These are phyloP conservation scores for Aureobasidium lini DNA, from an alignment of 2,329 filamentous ascomycete species.

Conservation along the genomic window DNA sequence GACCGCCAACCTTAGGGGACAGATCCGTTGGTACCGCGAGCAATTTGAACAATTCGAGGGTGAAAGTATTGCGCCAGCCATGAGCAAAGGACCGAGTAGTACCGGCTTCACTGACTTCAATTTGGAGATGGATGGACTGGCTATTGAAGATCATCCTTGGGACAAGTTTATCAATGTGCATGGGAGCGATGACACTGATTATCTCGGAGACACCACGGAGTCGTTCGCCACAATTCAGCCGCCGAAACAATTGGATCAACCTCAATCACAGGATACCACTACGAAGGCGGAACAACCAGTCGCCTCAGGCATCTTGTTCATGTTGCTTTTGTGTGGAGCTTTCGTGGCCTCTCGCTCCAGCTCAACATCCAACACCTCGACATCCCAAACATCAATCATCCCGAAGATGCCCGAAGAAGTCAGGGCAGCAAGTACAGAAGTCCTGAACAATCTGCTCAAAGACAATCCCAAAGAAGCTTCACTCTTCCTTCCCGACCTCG, in stretches of 20 bases:
- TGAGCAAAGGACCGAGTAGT: slow-evolving; percentile 47
- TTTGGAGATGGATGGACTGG: slow-evolving; percentile 73
- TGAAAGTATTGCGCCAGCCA: slow-evolving; percentile 34
- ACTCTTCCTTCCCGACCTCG: not conserved
- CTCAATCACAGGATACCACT: not conserved
- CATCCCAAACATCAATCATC: slow-evolving; percentile 49
- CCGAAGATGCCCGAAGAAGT: slow-evolving; percentile 75
- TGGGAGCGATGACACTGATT: slow-evolving; percentile 27
- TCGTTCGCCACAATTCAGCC: slow-evolving; percentile 23
- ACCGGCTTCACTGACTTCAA: slow-evolving; percentile 64
- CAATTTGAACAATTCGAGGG: slow-evolving; percentile 51
- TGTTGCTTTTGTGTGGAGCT: slow-evolving; percentile 93
- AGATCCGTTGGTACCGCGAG: slow-evolving; percentile 73
- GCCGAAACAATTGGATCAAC: not conserved
- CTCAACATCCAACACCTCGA: slow-evolving; percentile 41
- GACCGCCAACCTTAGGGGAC: slow-evolving; percentile 85
- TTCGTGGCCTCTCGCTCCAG: slow-evolving; percentile 87
- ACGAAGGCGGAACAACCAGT: slow-evolving; percentile 46
- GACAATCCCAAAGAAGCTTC: slow-evolving; percentile 35
- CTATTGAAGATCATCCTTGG: slow-evolving; percentile 70
- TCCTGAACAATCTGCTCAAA: slow-evolving; percentile 75
- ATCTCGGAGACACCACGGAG: slow-evolving; percentile 19
- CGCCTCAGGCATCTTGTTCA: slow-evolving; percentile 77
- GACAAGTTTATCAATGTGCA: slow-evolving; percentile 73
- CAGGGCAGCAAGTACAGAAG: slow-evolving; percentile 66